Conservation (phyloP, 1,284 basidiomycete species). For the Cutaneotrichosporon dermatis region DNA sequence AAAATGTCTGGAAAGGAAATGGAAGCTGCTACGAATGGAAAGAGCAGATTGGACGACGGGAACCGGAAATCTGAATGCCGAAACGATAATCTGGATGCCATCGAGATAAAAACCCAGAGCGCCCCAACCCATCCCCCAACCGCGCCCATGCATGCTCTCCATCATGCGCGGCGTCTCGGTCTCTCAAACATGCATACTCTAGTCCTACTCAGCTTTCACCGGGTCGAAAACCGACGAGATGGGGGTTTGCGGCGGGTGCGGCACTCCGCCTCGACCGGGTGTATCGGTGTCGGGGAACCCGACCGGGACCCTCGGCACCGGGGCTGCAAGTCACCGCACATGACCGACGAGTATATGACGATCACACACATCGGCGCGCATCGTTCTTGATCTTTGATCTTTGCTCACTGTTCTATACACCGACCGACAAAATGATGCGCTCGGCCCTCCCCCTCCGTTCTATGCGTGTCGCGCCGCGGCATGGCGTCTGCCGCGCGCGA, state of each 20-base stretch:
- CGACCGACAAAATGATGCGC: constrained; percentile 1
- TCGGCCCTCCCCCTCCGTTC: constrained; percentile 1
- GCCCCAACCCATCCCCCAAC: too few relatives aligned
- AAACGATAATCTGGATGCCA: not conserved
- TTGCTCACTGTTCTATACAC: not conserved
- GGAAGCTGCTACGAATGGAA: not conserved
- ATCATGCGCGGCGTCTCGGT: too few relatives aligned
- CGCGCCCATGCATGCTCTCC: too few relatives aligned
- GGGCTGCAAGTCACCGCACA: constrained; percentile 1
- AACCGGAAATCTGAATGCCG: constrained; percentile 1
- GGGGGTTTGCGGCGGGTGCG: too few relatives aligned
- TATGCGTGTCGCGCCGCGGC: constrained; percentile 2
- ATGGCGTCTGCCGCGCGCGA: constrained; percentile 7
- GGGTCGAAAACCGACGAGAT: not conserved
- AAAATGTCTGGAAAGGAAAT: not conserved
- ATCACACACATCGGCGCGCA: too few relatives aligned
- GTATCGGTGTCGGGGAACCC: not conserved
- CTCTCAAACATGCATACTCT: too few relatives aligned
- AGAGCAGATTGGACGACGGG: not conserved
- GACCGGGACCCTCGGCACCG: not conserved
- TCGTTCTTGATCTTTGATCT: too few relatives aligned
- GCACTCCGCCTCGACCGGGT: too few relatives aligned
- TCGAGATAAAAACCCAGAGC: too few relatives aligned
- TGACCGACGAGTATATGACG: not conserved
- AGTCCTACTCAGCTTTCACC: too few relatives aligned